A percentile compares a stretch with the other conserved stretches of the same genome.
phyloP scores from a whole-genome alignment of 2,329 filamentous ascomycete genomes.

The Sporothrix schenckii region DNA sequence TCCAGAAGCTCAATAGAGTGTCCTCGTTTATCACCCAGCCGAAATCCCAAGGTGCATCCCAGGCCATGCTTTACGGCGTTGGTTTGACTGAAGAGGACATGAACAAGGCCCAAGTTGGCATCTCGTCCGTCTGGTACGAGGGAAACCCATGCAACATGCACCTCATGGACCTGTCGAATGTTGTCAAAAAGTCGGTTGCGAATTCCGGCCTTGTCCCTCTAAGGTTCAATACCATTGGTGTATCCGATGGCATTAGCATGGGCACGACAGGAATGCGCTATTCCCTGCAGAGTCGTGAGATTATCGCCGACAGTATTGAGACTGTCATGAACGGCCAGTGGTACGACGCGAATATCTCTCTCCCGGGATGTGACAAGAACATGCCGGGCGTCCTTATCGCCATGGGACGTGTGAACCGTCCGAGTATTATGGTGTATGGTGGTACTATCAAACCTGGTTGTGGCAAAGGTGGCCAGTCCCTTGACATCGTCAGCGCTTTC shows the following conservation, averaged over 20 bases:
- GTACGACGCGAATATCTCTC: conserved; percentile 96
- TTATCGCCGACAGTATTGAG: conserved; percentile 98
- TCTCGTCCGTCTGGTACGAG: conserved; percentile 96
- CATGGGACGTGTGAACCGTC: conserved; percentile 92
- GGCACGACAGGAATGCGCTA: conserved; percentile 88
- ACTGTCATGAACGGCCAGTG: conserved; percentile 98
- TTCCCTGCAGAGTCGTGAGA: conserved; percentile 88
- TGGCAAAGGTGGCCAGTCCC: conserved; percentile 70
- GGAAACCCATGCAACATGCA: conserved; percentile 99
- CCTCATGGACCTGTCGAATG: conserved; percentile 81
- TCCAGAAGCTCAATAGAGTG: conserved; percentile 74
- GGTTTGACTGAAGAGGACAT: conserved; percentile 84
- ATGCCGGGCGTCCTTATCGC: conserved; percentile 93
- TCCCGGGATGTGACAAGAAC: conserved; percentile 99
- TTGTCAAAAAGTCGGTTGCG: conserved; percentile 65
- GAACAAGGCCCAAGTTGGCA: conserved; percentile 96
- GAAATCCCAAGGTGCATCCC: conserved; percentile 96
- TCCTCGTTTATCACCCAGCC: conserved; percentile 89
- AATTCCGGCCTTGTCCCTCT: conserved; percentile 83
- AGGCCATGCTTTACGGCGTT: conserved; percentile 98
- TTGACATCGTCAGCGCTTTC: conserved; percentile 97
- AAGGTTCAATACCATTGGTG: conserved; percentile 99
- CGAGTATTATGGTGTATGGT: conserved; percentile 96
- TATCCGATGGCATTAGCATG: conserved; percentile 98
- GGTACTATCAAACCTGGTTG: conserved; percentile 93